A percentile compares a stretch with the other conserved stretches of the same genome.
Conservation (phyloP, 345 rosid genomes). For the Durio zibethinus region DNA sequence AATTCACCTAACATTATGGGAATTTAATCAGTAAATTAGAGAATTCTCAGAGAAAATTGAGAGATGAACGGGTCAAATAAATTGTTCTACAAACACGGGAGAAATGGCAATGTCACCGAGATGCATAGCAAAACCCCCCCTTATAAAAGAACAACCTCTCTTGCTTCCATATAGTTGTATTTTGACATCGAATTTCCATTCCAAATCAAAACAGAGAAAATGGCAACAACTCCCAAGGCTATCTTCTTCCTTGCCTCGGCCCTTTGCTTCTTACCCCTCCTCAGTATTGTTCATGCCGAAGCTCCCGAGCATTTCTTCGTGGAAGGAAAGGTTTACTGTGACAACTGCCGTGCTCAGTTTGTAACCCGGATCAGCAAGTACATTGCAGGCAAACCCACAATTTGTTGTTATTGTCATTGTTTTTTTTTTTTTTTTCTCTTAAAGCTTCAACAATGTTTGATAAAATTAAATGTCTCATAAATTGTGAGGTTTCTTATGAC, state of each 20-base stretch:
- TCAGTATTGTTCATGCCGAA: slow-evolving; percentile 29
- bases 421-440: too few species aligned
- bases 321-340: slow-evolving; percentile 61
- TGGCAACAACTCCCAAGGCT: slow-evolving; percentile 36
- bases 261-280: slow-evolving; percentile 43
- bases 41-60: neutral
- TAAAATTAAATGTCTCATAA: too few species aligned
- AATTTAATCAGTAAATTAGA: neutral
- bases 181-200: neutral
- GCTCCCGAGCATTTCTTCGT: slow-evolving; percentile 30
- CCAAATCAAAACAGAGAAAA: slow-evolving; percentile 1
- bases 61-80: slow-evolving; percentile 9
- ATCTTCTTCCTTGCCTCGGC: slow-evolving; percentile 40
- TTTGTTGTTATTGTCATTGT: too few species aligned
- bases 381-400: slow-evolving; percentile 39
- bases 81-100: neutral
- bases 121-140: too few species aligned
- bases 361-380: slow-evolving; percentile 41
- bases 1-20: neutral
- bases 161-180: neutral
- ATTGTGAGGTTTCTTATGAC: neutral
- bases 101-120: neutral
- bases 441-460: neutral
- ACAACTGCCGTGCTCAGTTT: slow-evolving; percentile 67
- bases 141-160: neutral